These are phyloP conservation scores for Caloboletus inedulis DNA, from an alignment of 1,284 basidiomycete genomes.

Conservation along the genomic window DNA sequence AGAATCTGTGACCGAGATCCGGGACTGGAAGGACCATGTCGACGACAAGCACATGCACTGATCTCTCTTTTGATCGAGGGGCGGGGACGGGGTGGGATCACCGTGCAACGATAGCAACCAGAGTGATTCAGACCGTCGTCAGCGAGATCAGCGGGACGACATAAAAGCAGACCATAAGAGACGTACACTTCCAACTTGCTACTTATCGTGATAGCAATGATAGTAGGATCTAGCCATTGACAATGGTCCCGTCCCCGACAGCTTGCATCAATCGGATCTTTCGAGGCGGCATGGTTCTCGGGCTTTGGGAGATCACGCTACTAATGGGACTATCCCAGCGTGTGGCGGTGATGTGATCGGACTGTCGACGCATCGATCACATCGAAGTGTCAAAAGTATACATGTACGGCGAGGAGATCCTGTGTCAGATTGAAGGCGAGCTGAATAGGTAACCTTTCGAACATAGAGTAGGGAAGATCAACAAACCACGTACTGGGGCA, in stretches of 20 bases:
- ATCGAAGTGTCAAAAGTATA: slow-evolving; percentile 2
- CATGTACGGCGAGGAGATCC: slow-evolving; percentile 10
- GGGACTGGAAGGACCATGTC: background rate
- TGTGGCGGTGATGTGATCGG: slow-evolving; percentile 9
- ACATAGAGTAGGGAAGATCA: background rate
- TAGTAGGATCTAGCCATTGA: background rate
- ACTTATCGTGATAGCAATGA: background rate
- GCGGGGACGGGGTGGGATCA: background rate
- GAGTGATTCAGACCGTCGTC: background rate
- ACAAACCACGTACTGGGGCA: slow-evolving; percentile 12
- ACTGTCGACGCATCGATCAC: slow-evolving; percentile 6
- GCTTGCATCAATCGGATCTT: too few relatives aligned
- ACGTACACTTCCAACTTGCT: background rate
- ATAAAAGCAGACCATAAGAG: background rate
- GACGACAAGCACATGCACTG: background rate
- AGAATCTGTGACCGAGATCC: background rate
- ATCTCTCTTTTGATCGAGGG: background rate
- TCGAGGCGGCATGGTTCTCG: background rate
- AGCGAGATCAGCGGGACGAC: background rate
- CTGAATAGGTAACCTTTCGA: slow-evolving; percentile 2
- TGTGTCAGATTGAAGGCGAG: slow-evolving; percentile 9
- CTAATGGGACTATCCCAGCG: background rate
- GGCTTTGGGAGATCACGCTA: background rate
- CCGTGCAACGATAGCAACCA: background rate
- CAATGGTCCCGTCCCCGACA: background rate